Base-by-base conservation (phyloP, 257 asterid genomes). In the Marsdenia floribunda region DNA sequence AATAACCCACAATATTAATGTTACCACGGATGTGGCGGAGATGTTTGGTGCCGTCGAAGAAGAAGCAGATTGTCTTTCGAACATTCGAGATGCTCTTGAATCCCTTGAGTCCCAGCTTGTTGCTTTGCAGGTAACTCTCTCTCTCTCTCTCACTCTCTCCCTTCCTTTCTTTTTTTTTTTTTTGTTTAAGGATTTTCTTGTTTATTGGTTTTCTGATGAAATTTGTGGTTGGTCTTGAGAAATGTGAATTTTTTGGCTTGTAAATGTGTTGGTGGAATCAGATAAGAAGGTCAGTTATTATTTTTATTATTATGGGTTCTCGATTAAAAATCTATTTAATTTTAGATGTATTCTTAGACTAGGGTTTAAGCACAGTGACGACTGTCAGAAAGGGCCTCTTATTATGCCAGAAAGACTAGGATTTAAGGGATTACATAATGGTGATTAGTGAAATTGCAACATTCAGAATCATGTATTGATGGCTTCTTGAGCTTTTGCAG, bases 61-160 rank as follows among this genome's bases (percentile, higher is more conserved):
- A n/a, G 96, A 85, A 71, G 80, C 85, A 0, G 92, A 93, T 72
- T 83, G 80, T 64, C 93, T 93, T 81, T 82, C 86, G 68, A 83
- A 78, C 80, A 88, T 93, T 68, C 80, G 86, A 76, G 97, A 91
- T 66, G 97, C 98, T 16, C 95, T 93, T 68, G 93, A 89, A 66
- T 86, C 95, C 71, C 96, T 93, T 54, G 96, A 93, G 80, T 90
- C 81, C 1, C 98, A 88, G 76, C 85, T 93, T 5, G 87, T 96
- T 72, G 88, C 96, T 78, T 83, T 93, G 80, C 89, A 83, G 89
- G 89, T 86, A 46, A 46, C 0, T 0, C 44, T 70, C 33, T 29
- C 33, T 29, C 33, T 29, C 33, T n/a, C n/a, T n/a, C n/a, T n/a
- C n/a, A n/a, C n/a, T n/a, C n/a, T 53, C 49, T 75, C 65, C 0